A percentile compares a stretch with the other conserved stretches of the same genome.
Conservation (phyloP, 1,284 basidiomycete genomes). For the Rhodotorula sp. region DNA sequence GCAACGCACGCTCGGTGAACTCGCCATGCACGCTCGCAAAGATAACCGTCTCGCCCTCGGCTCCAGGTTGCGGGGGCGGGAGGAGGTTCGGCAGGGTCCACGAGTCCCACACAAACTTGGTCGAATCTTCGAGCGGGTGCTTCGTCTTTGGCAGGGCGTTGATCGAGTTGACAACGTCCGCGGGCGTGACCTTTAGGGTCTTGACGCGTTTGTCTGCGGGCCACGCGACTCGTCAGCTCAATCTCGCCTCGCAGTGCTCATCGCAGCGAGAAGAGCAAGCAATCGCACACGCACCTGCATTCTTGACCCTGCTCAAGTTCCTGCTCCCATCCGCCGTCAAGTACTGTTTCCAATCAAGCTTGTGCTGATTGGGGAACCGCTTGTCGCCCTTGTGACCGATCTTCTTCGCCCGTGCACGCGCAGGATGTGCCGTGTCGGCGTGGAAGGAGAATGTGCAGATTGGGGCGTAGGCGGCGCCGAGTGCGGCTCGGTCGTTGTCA, state of each 20-base stretch:
- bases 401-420: constrained; percentile 64
- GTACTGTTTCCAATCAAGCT: constrained; percentile 68
- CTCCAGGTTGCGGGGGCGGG: constrained; percentile 47
- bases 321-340: constrained; percentile 60
- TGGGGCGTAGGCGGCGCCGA: constrained; percentile 74
- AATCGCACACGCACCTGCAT: constrained; percentile 49
- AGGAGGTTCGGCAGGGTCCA: constrained; percentile 59
- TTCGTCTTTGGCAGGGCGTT: constrained; percentile 68
- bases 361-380: constrained; percentile 71
- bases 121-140: constrained; percentile 67
- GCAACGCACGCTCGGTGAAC: constrained; percentile 76
- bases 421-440: constrained; percentile 74
- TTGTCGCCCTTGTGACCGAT: constrained; percentile 46
- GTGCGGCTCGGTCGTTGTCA: constrained; percentile 68
- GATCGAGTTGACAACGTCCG: constrained; percentile 64
- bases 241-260: not conserved
- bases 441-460: constrained; percentile 84
- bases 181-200: constrained; percentile 70
- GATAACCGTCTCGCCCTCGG: constrained; percentile 61
- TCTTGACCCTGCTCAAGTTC: constrained; percentile 68
- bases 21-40: constrained; percentile 87
- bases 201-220: constrained; percentile 60
- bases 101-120: constrained; percentile 85
- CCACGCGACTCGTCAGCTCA: not conserved
- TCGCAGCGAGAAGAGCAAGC: not conserved